A percentile compares a stretch with the other conserved stretches of the same genome.
Evolutionary conservation across 805 yeast genomes (phyloP).

Genomic region (Hanseniaspora singularis): DNA sequence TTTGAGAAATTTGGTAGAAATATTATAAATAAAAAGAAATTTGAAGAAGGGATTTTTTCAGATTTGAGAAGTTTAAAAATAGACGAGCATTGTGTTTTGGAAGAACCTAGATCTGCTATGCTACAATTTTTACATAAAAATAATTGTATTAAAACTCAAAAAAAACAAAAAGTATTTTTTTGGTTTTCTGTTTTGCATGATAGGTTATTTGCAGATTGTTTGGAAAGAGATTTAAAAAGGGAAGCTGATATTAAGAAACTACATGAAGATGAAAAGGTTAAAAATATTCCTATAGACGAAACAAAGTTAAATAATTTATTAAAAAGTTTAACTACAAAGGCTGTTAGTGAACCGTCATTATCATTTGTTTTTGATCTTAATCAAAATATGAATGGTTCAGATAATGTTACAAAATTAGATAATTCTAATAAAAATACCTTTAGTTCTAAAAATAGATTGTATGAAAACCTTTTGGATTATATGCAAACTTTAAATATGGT

Average conservation of each 20-base stretch:
- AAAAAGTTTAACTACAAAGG: conserved; percentile 51
- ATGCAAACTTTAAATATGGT: conserved; percentile 27
- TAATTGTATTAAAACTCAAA: conserved; percentile 82
- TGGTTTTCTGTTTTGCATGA: conserved; percentile 97
- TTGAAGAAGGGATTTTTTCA: conserved; percentile 91
- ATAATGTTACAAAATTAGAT: neutral
- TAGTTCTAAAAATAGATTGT: conserved; percentile 30
- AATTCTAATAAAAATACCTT: neutral
- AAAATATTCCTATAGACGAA: neutral
- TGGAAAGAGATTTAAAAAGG: conserved; percentile 80
- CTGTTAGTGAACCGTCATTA: conserved; percentile 65
- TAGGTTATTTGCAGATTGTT: conserved; percentile 78
- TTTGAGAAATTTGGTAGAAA: conserved; percentile 83
- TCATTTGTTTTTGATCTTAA: conserved; percentile 46
- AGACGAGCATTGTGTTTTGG: conserved; percentile 77
- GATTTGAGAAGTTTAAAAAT: conserved; percentile 78
- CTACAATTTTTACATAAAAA: conserved; percentile 74
- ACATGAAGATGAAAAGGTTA: neutral
- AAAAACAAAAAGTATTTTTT: conserved; percentile 90
- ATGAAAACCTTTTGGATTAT: conserved; percentile 41
- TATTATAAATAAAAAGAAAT: conserved; percentile 76
- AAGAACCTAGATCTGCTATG: conserved; percentile 75
- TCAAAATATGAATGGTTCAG: conserved; percentile 4
- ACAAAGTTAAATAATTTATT: neutral
- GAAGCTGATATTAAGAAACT: conserved; percentile 42